Evolutionary conservation across 75 land plant genomes (phyloP).

Genomic region (Picea sitchensis): DNA sequence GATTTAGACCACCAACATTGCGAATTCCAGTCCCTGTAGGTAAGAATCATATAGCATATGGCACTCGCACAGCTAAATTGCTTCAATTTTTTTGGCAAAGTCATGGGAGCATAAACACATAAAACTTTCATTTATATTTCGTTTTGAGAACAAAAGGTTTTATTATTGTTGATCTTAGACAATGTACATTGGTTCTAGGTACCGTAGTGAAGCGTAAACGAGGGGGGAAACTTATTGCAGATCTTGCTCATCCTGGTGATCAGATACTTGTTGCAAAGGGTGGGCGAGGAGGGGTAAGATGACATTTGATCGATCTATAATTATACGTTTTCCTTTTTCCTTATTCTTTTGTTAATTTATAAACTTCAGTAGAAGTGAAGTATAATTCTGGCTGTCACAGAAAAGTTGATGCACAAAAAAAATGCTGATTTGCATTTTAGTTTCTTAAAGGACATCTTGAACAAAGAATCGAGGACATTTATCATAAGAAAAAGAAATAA

Average conservation of each 20-base stretch:
- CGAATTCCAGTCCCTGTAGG: constrained; percentile 93
- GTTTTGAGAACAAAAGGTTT: neutral
- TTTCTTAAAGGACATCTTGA: no score
- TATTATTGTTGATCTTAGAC: neutral
- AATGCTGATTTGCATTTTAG: no score
- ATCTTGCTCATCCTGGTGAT: constrained; percentile 82
- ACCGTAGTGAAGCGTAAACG: constrained; percentile 91
- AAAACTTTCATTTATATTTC: neutral
- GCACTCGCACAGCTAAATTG: neutral
- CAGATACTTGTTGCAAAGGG: constrained; percentile 92
- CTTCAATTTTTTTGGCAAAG: neutral
- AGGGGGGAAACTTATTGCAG: constrained; percentile 81
- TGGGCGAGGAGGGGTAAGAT: constrained; percentile 95
- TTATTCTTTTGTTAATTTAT: no score
- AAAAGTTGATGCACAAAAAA: no score
- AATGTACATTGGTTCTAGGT: constrained; percentile 39
- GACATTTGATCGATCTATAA: neutral
- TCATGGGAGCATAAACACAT: neutral
- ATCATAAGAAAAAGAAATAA: no score
- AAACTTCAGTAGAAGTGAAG: no score
- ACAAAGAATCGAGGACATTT: no score
- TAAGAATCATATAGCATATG: constrained; percentile 24
- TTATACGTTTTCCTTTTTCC: no score
- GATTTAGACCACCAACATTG: constrained; percentile 63
- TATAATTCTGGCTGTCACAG: no score